Evolutionary conservation across 768 basidiomycete species (phyloP).

Genomic region (Suillus plorans): DNA sequence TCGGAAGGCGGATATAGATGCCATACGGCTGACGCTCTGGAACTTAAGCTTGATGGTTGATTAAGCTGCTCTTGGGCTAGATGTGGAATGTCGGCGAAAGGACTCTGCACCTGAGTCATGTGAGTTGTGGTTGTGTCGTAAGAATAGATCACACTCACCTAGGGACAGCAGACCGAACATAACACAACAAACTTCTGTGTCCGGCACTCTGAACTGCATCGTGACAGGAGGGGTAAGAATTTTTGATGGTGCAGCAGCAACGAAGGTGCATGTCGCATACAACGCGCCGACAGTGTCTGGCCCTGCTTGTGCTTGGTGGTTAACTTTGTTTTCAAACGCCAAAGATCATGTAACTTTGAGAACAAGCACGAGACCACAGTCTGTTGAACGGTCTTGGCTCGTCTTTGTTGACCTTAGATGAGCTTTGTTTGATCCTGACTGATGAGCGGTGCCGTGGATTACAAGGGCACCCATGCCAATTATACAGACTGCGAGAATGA

Average conservation of each 20-base stretch:
- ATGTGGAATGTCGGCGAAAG: neutral
- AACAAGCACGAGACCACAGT: neutral
- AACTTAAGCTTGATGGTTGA: neutral
- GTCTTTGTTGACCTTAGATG: neutral
- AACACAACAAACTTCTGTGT: conserved; percentile 9
- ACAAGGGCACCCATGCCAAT: conserved; percentile 20
- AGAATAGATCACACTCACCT: neutral
- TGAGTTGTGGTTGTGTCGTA: neutral
- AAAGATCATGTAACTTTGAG: conserved; percentile 3
- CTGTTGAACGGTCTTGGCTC: neutral
- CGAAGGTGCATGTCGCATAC: conserved; percentile 20
- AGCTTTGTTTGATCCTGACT: neutral
- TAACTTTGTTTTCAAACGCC: neutral
- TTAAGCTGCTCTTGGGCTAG: neutral
- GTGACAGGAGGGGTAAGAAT: conserved; percentile 19
- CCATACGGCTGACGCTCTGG: neutral
- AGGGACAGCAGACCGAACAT: neutral
- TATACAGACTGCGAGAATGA: conserved; percentile 18
- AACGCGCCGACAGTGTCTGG: conserved; percentile 19
- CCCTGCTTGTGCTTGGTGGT: neutral
- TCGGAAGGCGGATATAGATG: neutral
- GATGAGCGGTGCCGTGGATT: conserved; percentile 15
- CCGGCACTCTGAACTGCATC: conserved; percentile 22
- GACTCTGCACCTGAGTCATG: neutral
- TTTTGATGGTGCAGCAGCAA: conserved; percentile 27